phyloP scores from a whole-genome alignment of 1,139 yeast genomes.

The Yamadazyma oceani region DNA sequence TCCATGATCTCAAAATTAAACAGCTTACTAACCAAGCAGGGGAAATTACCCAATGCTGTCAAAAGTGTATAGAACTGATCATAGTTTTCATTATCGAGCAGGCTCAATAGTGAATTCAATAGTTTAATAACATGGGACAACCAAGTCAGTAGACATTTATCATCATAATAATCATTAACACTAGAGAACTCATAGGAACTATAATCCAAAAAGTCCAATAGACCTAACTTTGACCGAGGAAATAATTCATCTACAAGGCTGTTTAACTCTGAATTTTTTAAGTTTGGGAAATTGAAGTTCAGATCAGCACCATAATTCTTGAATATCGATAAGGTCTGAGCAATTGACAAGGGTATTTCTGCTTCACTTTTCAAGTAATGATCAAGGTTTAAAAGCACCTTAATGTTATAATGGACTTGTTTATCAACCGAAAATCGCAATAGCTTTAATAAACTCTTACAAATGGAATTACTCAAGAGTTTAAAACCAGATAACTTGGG shows the following conservation, averaged over 20 bases:
- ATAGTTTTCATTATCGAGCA: neutral
- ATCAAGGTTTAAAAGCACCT: slow-evolving; percentile 10
- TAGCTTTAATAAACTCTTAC: slow-evolving; percentile 25
- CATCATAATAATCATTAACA: slow-evolving; percentile 8
- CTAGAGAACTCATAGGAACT: slow-evolving; percentile 5
- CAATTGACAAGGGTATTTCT: slow-evolving; percentile 6
- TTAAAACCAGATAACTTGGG: slow-evolving; percentile 3
- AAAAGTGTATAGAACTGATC: slow-evolving; percentile 27
- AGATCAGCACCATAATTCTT: neutral
- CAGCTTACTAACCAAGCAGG: slow-evolving; percentile 40
- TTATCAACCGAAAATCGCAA: slow-evolving; percentile 22
- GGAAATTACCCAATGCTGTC: slow-evolving; percentile 42
- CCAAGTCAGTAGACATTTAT: slow-evolving; percentile 21
- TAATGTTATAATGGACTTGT: slow-evolving; percentile 9
- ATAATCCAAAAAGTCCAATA: slow-evolving; percentile 8
- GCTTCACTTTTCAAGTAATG: slow-evolving; percentile 7
- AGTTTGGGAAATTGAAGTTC: neutral
- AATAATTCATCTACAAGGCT: slow-evolving; percentile 2
- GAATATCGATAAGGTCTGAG: slow-evolving; percentile 6
- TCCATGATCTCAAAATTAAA: slow-evolving; percentile 26
- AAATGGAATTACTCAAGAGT: slow-evolving; percentile 20
- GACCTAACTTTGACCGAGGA: neutral
- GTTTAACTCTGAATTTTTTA: slow-evolving; percentile 5
- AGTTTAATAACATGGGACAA: slow-evolving; percentile 19
- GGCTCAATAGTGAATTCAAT: slow-evolving; percentile 1